phyloP scores from a whole-genome alignment of 306 rosid species.

The Quercus cerris region DNA sequence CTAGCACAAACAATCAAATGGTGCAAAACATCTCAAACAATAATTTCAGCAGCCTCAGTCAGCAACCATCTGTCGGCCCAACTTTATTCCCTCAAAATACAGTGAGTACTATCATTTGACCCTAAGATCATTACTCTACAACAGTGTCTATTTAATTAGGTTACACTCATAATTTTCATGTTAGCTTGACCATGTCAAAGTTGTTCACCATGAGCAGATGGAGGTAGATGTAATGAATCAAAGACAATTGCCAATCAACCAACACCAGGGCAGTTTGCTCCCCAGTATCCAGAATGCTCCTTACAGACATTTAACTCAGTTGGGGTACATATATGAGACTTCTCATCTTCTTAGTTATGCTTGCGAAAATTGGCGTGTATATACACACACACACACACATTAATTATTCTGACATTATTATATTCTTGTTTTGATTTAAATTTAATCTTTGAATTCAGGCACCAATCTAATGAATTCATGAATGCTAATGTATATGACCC shows the following conservation, averaged over 20 bases:
- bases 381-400: background rate
- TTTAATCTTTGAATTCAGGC: background rate
- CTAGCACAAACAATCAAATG: background rate
- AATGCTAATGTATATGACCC: background rate
- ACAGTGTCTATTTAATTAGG: background rate
- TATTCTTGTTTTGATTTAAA: background rate
- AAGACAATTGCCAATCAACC: background rate
- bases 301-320: background rate
- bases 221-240: constrained; percentile 6
- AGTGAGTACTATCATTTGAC: background rate
- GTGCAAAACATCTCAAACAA: background rate
- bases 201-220: constrained; percentile 7
- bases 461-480: constrained; percentile 11
- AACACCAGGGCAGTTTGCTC: background rate
- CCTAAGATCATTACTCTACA: background rate
- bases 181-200: background rate
- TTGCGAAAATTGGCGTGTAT: background rate
- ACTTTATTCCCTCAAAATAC: background rate
- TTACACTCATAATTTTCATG: background rate
- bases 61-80: background rate
- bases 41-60: background rate
- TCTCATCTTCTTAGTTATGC: background rate
- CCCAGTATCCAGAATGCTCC: constrained; percentile 9
- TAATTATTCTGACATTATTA: background rate
- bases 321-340: background rate